phyloP scores from a whole-genome alignment of 164 flowering plant species.

The Macadamia tetraphylla region DNA sequence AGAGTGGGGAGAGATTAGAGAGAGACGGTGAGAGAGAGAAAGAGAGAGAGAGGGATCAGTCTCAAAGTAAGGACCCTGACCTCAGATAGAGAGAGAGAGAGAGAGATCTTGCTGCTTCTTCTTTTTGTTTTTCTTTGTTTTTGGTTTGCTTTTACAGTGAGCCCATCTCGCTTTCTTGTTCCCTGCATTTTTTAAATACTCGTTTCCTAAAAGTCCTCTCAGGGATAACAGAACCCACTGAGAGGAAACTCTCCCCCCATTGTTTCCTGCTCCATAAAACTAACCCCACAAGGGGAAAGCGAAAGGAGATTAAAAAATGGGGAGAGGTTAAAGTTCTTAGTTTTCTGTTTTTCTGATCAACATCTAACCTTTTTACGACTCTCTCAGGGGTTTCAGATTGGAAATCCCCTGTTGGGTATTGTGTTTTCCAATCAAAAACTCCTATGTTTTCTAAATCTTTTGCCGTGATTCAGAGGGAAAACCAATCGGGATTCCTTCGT shows the following conservation, averaged over 20 bases:
- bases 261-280: conserved; percentile 3
- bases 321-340: background rate
- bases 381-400: background rate
- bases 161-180: conserved; percentile 5
- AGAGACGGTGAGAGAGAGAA: conserved; percentile 6
- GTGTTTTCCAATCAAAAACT: background rate
- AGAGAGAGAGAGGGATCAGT: conserved; percentile 13
- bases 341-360: conserved; percentile 8
- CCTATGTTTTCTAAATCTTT: background rate
- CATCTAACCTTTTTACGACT: conserved; percentile 1
- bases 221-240: conserved; percentile 1
- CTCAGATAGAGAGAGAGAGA: conserved; percentile 6
- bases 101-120: conserved; percentile 14
- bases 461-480: background rate
- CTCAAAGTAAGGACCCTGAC: conserved; percentile 19
- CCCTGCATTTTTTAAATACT: background rate
- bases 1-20: conserved; percentile 1
- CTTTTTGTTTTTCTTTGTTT: conserved; percentile 3
- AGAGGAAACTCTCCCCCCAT: background rate
- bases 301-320: too few species aligned
- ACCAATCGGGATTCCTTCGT: background rate
- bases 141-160: conserved; percentile 1
- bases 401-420: conserved; percentile 6
- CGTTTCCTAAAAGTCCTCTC: conserved; percentile 11
- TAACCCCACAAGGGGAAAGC: conserved; percentile 3